Evolutionary conservation across 2,329 filamentous ascomycete genomes (phyloP), one percentile per base, ranked within the genome.

Genomic region (Ramularia endophylla): DNA sequence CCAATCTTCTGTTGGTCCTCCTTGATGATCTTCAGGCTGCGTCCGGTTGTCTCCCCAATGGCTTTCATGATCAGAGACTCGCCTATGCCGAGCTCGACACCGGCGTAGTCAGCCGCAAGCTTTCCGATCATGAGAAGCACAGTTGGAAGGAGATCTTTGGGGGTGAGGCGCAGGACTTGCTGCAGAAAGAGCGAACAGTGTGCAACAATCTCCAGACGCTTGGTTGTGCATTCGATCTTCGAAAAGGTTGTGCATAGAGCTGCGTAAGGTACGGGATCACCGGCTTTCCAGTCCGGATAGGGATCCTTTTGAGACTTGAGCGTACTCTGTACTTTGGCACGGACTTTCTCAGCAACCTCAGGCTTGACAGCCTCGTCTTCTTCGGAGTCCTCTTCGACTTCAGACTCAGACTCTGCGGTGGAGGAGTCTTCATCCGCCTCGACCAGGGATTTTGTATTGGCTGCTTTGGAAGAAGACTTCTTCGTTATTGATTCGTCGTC

Each of bases 1-100:
- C 92, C 92, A 64, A 97, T 95, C 56, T 95, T 88, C 57, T 92
- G 88, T 60, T 98, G 92, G 55, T 97, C 89, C 36, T 85, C 80
- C 68, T 95, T 97, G 71, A 98, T 95, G 38, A 95, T 81, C 27
- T 83, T 76, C 34, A 95, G 67, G 57, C 81, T 94, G 46, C 92
- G 81, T 8, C 92, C 92, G 0, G 92, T 98, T 20, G 83, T 85
- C 68, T 97, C 90, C 8, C 90, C 90, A 58, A 98, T 94, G 4
- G 92, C 87, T 64, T 97, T 98, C 89, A 97, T 97, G 57, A 98
- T 95, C 19, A 98, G 68, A 1, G 90, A 97, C 66, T 98, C 92
- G 42, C 92, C 92, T 55, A 98, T 98, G n/a, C 92, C 92, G 20
- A 98, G 75, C 65, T 98, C 92, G 48, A 98, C 89, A 15, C 92